Percentiles rank a stretch among this genome's conserved stretches.
Conservation (phyloP, 1,284 basidiomycete genomes). For the Ganoderma resinaceum region DNA sequence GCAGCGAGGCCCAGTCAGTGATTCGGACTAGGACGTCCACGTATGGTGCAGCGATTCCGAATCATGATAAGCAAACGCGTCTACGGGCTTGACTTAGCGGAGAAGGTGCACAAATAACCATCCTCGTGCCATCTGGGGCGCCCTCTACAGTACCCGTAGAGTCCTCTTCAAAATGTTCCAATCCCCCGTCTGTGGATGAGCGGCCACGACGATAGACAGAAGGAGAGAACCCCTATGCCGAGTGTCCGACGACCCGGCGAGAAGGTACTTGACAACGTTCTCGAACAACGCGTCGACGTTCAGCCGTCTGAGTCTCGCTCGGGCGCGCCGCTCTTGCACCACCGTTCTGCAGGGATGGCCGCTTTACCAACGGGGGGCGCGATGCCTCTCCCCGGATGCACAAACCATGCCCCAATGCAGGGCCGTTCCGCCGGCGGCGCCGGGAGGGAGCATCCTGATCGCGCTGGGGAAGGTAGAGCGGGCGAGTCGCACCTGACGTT, state of each 20-base stretch:
- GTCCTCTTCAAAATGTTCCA: background rate
- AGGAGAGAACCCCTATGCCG: background rate
- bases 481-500: background rate
- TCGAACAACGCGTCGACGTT: background rate
- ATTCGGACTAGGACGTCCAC: background rate
- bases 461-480: background rate
- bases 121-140: background rate
- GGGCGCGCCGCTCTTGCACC: conserved; percentile 2
- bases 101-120: background rate
- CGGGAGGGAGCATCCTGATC: background rate
- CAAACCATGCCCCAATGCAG: background rate
- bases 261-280: background rate
- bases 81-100: background rate
- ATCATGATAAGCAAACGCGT: background rate
- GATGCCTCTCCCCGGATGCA: background rate
- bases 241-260: background rate
- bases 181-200: background rate
- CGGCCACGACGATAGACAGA: background rate
- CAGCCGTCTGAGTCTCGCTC: background rate
- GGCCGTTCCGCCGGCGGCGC: background rate
- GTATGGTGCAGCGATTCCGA: background rate
- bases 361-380: background rate
- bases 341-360: background rate
- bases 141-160: background rate
- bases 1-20: background rate